Evolutionary conservation across 2,329 filamentous ascomycete species (phyloP).

Genomic region (Canariomyces notabilis): DNA sequence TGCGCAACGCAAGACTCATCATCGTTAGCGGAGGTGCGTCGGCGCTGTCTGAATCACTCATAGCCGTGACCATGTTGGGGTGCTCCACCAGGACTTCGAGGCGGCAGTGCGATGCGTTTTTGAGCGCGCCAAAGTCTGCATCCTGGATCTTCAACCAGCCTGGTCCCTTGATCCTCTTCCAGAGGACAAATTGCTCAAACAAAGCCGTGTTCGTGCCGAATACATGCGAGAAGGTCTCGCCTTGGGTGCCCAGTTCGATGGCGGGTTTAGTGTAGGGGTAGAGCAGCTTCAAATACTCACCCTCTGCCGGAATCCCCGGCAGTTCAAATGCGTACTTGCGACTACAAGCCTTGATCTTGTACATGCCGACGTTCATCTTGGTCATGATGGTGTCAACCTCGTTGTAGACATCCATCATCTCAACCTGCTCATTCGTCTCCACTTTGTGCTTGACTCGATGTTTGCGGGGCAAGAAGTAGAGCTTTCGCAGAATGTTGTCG

Average conservation of each 20-base stretch:
- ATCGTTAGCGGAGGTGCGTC: constrained; percentile 84
- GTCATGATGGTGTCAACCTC: constrained; percentile 89
- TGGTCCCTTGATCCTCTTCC: constrained; percentile 98
- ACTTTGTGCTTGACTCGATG: constrained; percentile 51
- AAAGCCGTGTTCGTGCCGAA: constrained; percentile 91
- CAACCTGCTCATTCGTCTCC: constrained; percentile 71
- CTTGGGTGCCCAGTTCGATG: constrained; percentile 64
- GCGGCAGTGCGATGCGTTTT: constrained; percentile 96
- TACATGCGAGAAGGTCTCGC: constrained; percentile 88
- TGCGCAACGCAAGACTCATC: constrained; percentile 92
- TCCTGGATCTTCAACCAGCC: constrained; percentile 93
- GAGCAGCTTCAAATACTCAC: constrained; percentile 88
- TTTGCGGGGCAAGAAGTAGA: constrained; percentile 86
- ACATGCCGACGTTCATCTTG: constrained; percentile 75
- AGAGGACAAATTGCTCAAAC: constrained; percentile 97
- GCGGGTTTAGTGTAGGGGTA: constrained; percentile 85
- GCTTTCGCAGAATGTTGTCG: constrained; percentile 86
- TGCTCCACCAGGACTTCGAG: constrained; percentile 79
- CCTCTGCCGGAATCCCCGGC: constrained; percentile 77
- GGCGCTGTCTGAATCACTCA: constrained; percentile 73
- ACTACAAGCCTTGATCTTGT: constrained; percentile 87
- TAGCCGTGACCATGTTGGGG: constrained; percentile 66
- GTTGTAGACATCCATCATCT: constrained; percentile 82
- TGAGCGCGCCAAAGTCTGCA: constrained; percentile 76
- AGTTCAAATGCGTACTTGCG: constrained; percentile 97